A percentile compares a stretch with the other conserved stretches of the same genome.
Evolutionary conservation across 2,329 filamentous ascomycete species (phyloP).

Genomic region (Paracamarosporium sp.): DNA sequence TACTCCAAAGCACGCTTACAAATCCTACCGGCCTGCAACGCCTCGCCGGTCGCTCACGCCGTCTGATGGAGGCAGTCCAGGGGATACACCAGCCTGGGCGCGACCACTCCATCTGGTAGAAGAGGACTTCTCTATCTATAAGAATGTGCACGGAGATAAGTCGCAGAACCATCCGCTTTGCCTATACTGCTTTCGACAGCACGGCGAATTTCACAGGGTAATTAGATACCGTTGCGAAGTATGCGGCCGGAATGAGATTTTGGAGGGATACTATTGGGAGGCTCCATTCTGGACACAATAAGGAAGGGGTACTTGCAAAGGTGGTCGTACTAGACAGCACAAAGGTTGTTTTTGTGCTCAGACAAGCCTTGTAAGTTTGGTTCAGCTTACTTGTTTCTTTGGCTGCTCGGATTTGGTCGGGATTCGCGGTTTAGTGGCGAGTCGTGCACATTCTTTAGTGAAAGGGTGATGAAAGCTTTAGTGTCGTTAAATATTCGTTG

Average conservation of each 20-base stretch:
- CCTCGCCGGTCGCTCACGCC: conserved; percentile 10
- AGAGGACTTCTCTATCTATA: conserved; percentile 32
- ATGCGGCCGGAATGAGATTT: conserved; percentile 30
- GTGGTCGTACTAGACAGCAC: background rate
- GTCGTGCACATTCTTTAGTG: background rate
- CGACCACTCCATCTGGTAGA: conserved; percentile 37
- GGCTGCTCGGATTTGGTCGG: background rate
- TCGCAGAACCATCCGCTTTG: conserved; percentile 30
- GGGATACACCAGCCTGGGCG: conserved; percentile 30
- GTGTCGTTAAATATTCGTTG: background rate
- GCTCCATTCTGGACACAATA: background rate
- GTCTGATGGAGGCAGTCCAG: conserved; percentile 1
- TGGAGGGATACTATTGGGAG: conserved; percentile 42
- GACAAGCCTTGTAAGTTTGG: background rate
- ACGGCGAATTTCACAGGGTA: conserved; percentile 32
- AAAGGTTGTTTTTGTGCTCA: background rate
- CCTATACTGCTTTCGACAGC: conserved; percentile 32
- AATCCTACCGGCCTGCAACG: background rate
- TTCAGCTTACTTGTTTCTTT: background rate
- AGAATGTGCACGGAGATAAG: conserved; percentile 30
- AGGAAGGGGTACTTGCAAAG: background rate
- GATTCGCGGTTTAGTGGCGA: background rate
- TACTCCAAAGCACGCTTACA: conserved; percentile 5
- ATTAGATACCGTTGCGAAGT: conserved; percentile 31
- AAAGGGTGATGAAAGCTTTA: background rate